These are phyloP conservation scores for Boechera retrofracta DNA, from an alignment of 345 rosid genomes.

Conservation along the genomic window DNA sequence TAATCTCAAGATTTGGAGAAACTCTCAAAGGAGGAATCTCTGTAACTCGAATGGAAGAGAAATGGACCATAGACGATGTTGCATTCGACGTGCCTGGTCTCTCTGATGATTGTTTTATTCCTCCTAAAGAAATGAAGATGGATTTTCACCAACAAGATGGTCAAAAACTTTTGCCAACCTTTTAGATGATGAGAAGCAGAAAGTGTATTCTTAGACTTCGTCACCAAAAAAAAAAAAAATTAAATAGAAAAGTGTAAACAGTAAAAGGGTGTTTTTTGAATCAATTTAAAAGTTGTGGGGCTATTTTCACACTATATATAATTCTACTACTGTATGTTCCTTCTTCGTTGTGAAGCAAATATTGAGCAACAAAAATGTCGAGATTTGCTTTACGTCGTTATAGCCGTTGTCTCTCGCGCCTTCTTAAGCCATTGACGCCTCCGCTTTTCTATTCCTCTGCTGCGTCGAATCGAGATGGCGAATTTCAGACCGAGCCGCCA, in stretches of 20 bases:
- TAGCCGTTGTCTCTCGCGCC: constrained; percentile 55
- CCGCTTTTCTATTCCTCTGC: constrained; percentile 39
- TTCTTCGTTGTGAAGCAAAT: not conserved
- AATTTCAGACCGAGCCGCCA: constrained; percentile 52
- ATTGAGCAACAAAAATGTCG: constrained; percentile 23
- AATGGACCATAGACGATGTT: constrained; percentile 83
- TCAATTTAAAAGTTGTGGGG: constrained; percentile 13
- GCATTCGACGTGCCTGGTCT: constrained; percentile 85
- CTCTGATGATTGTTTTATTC: constrained; percentile 82
- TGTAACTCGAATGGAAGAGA: constrained; percentile 81
- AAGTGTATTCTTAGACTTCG: not conserved
- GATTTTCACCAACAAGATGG: constrained; percentile 40
- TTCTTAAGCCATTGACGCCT: constrained; percentile 21
- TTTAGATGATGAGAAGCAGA: constrained; percentile 12
- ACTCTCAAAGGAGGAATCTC: constrained; percentile 73
- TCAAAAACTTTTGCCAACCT: constrained; percentile 16
- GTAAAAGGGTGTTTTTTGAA: constrained; percentile 16
- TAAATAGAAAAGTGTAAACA: not conserved
- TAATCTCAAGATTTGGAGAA: constrained; percentile 87
- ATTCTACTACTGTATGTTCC: not conserved
- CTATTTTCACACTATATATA: constrained; percentile 1
- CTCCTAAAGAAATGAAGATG: constrained; percentile 72
- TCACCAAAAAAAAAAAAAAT: no score
- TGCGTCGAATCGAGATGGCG: constrained; percentile 32
- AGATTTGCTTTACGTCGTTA: constrained; percentile 38